These are phyloP conservation scores for Talaromyces stipitatus DNA, from an alignment of 495 filamentous ascomycete species.

Conservation along the genomic window DNA sequence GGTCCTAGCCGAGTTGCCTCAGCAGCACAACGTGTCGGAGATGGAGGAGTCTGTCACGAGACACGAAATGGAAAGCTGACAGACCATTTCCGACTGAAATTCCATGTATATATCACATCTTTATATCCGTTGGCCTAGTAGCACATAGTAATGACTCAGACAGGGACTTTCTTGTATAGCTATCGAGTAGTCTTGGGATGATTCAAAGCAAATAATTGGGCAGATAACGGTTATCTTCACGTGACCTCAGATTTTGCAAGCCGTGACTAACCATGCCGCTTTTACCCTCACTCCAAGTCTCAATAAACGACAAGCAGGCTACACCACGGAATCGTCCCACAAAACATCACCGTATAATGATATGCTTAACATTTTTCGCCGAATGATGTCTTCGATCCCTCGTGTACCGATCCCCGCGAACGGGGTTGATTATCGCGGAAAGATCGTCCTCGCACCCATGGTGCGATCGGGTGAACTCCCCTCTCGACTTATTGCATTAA, in stretches of 20 bases:
- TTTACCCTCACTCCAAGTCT: background rate
- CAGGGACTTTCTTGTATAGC: no score
- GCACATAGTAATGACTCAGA: no score
- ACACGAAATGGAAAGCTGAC: background rate
- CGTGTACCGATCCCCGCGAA: constrained; percentile 76
- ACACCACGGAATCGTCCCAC: background rate
- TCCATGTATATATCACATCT: background rate
- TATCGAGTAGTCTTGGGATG: no score
- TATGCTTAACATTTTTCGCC: constrained; percentile 38
- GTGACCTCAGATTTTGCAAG: background rate
- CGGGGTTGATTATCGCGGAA: constrained; percentile 88
- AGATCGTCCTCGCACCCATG: constrained; percentile 94
- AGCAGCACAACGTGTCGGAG: background rate
- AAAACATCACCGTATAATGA: constrained; percentile 7
- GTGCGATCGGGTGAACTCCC: constrained; percentile 92
- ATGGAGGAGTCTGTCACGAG: background rate
- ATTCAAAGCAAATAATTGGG: background rate
- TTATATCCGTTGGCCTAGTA: no score
- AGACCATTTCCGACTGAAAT: background rate
- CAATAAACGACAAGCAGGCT: background rate
- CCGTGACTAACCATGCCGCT: background rate
- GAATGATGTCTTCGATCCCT: constrained; percentile 48
- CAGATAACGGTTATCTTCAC: background rate
- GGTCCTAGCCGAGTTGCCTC: background rate
- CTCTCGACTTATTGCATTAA: constrained; percentile 73